These are phyloP conservation scores for Fagus crenata DNA, from an alignment of 306 rosid species.

Conservation along the genomic window DNA sequence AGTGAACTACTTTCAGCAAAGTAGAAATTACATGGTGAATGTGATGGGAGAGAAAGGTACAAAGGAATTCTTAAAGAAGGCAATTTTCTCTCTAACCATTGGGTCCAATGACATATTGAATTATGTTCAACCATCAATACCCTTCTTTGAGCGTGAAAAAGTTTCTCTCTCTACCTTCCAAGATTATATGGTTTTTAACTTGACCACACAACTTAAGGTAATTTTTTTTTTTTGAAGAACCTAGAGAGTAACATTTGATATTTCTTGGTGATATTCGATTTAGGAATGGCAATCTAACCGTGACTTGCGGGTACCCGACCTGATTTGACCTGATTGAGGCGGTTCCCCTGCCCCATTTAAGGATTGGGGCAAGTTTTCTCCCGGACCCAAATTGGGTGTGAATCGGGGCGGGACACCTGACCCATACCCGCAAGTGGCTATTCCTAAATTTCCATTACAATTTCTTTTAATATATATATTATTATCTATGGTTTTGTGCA, in stretches of 20 bases:
- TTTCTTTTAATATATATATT: neutral
- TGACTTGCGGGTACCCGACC: too few species aligned
- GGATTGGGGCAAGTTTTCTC: too few species aligned
- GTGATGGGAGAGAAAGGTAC: conserved; percentile 42
- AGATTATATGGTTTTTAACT: conserved; percentile 49
- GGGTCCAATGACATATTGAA: conserved; percentile 58
- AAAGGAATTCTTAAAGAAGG: conserved; percentile 38
- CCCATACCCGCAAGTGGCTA: too few species aligned
- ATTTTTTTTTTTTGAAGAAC: too few species aligned
- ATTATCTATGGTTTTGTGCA: conserved; percentile 14
- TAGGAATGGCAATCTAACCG: too few species aligned
- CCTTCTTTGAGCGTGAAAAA: conserved; percentile 36
- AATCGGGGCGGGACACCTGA: too few species aligned
- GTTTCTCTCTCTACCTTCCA: conserved; percentile 33
- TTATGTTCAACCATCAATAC: conserved; percentile 47
- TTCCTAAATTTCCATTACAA: too few species aligned
- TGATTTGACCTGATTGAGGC: too few species aligned
- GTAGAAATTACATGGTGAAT: conserved; percentile 32
- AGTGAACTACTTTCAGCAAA: conserved; percentile 46
- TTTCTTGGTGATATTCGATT: neutral
- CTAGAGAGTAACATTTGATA: neutral
- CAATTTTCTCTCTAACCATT: conserved; percentile 49
- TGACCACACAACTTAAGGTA: conserved; percentile 53
- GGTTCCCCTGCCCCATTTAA: too few species aligned
- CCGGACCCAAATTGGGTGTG: too few species aligned